Base-by-base conservation (phyloP, 257 asterid genomes). In the Jaltomata sinuosa region DNA sequence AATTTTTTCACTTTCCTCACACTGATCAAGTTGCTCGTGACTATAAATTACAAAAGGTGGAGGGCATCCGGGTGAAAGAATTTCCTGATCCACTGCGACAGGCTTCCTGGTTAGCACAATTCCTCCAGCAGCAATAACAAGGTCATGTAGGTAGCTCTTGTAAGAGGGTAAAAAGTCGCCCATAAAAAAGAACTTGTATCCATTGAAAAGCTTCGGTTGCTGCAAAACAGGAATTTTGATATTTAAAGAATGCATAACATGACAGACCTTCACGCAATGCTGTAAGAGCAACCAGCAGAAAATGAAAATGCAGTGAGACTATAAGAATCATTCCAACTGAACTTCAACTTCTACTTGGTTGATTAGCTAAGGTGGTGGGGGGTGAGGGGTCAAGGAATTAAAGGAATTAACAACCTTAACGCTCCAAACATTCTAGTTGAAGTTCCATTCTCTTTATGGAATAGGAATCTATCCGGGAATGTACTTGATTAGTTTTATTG, bases 81-180 rank as follows among this genome's bases (percentile, higher is more conserved):
- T 31, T n/a, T 86, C 85, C 78, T 87, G 85, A 18, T 89, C 90
- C 83, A 88, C 87, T 6, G 84, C 83, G 67, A 94, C 87, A 21
- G 98, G 99, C 90, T 94, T 94, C 85, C 99, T 85, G 83, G 87
- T 91, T 78, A 94, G 90, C 81, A 94, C 90, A 76, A 87, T 92
- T 83, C 98, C 99, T 84, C 98, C 99, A 71, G 95, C 98, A 81
- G 96, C 92, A 50, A 88, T 86, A 77, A 93, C 97, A 15, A 96
- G 98, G 88, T 93, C 97, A 22, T 92, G 93, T 50, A 96, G 94
- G 87, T 89, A 93, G 53, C 93, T 94, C 85, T 87, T 93, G 90
- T 93, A 94, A 29, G 97, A 90, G 81, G 95, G 86, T 21, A 54
- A 90, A 49, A 94, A 94, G 82, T 91, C 94, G 10, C 94, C 93